Percentiles rank a stretch among this genome's conserved stretches.
These are phyloP conservation scores for Fusarium transvaalense DNA, from an alignment of 2,329 filamentous ascomycete species.

Conservation along the genomic window DNA sequence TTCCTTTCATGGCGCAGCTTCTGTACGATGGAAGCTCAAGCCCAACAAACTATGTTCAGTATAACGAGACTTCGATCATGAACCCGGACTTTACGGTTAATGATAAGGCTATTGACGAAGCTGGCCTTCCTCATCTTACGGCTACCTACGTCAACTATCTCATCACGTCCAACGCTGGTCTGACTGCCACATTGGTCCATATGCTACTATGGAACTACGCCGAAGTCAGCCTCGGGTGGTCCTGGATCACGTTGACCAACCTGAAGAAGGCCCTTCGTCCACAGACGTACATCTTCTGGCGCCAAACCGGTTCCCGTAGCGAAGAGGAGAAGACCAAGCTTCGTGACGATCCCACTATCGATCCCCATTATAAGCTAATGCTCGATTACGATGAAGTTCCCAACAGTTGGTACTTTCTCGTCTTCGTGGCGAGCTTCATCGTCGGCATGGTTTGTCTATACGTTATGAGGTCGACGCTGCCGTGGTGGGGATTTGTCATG, in stretches of 20 bases:
- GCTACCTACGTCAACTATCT: conserved; percentile 35
- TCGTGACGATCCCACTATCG: conserved; percentile 20
- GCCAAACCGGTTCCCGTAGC: not conserved
- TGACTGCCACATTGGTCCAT: conserved; percentile 27
- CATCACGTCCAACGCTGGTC: conserved; percentile 26
- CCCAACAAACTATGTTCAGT: conserved; percentile 2
- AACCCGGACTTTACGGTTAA: conserved; percentile 42
- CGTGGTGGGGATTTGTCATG: conserved; percentile 58
- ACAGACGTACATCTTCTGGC: conserved; percentile 23
- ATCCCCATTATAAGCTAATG: conserved; percentile 39
- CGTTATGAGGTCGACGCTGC: conserved; percentile 41
- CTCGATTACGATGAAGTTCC: conserved; percentile 30
- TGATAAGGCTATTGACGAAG: not conserved
- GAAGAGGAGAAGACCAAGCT: conserved; percentile 34
- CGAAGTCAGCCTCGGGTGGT: conserved; percentile 41
- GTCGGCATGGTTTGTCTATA: conserved; percentile 42
- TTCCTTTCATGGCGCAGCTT: conserved; percentile 36
- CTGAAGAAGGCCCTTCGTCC: conserved; percentile 11
- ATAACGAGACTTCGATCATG: conserved; percentile 31
- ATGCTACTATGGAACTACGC: conserved; percentile 44
- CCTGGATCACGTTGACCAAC: conserved; percentile 11
- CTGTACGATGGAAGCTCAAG: conserved; percentile 23
- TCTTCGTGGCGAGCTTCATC: conserved; percentile 6
- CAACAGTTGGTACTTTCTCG: conserved; percentile 25
- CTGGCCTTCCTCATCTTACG: conserved; percentile 22